Evolutionary conservation across 352 stramenopile species (phyloP).

Genomic region (Paralagenidium karlingii): DNA sequence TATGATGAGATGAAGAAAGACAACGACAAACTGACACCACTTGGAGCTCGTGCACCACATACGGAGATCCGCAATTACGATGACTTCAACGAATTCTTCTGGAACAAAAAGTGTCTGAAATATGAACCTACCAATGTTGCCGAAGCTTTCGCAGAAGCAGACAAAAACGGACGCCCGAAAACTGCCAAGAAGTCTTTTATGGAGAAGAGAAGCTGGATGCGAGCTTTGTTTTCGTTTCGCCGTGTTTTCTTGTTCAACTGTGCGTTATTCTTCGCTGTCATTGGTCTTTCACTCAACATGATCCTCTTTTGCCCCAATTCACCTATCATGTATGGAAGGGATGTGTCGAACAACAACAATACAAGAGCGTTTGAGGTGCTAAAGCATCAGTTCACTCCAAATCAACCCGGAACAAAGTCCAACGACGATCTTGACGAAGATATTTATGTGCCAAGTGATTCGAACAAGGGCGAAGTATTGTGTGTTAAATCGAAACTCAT

Average conservation of each 20-base stretch:
- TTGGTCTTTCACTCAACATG: conserved; percentile 13
- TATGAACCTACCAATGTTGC: conserved; percentile 8
- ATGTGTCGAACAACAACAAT: not conserved
- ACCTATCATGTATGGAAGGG: conserved; percentile 9
- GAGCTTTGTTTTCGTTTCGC: conserved; percentile 9
- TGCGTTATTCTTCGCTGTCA: conserved; percentile 8
- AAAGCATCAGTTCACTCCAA: not conserved
- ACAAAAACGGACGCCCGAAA: conserved; percentile 8
- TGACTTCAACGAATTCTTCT: conserved; percentile 16
- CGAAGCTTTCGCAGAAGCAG: conserved; percentile 5
- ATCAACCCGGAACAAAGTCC: not conserved
- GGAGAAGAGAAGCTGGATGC: conserved; percentile 9
- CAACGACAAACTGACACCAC: conserved; percentile 13
- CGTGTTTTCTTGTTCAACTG: conserved; percentile 14
- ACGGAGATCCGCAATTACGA: conserved; percentile 13
- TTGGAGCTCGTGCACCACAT: conserved; percentile 7
- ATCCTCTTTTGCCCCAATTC: conserved; percentile 9
- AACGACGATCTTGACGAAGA: conserved; percentile 1
- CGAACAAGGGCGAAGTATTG: not conserved
- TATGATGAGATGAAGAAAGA: conserved; percentile 10
- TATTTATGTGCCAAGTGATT: not conserved
- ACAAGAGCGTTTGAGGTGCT: conserved; percentile 1
- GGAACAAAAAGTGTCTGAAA: conserved; percentile 15
- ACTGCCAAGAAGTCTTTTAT: conserved; percentile 13
- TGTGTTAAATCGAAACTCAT: conserved; percentile 1